Base-by-base conservation (phyloP, 352 stramenopile genomes). In the Globisporangium cederbergense region DNA sequence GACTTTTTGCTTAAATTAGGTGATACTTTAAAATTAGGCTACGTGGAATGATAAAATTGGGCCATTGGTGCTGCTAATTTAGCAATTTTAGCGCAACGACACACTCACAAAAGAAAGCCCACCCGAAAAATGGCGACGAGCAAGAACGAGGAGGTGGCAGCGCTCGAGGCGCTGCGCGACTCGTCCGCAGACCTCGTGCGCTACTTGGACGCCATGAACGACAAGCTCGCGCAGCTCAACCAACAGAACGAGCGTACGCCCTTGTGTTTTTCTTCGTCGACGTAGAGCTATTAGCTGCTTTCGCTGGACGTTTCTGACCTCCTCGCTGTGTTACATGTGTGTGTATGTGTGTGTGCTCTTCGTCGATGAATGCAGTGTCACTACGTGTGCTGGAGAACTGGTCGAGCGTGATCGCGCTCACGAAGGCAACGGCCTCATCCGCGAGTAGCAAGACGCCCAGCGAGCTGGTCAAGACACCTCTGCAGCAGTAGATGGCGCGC, bases 361-460 rank as follows among this genome's bases (percentile, higher is more conserved):
- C 36, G 9, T 42, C 9, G 5, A 22, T 22, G 53, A 4, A 20
- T 54, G 30, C 54, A 93, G 84, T 88, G 63, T 91, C 84, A 36
- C 70, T 93, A 36, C 84, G 82, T 5, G 84, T 93, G 61, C 66
- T 93, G 36, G 82, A 91, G 70, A 93, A 93, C 66, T 93, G 84
- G 84, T 88, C 81, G 5, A 91, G 84, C 59, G 84, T 91, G 56
- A 86, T 93, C 58, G 73, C 75, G 51, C 81, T 93, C 58, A 84
- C 83, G 34, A 93, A 87, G 64, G 68, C 86, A 34, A 76, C 78
- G 18, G 62, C 64, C 1, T 36, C 70, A 2, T 56, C 68, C 14
- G 20, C 55, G 28, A 70, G 65, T 22, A 80, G 71, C 40, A 81
- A 73, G 53, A 70, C 66, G 42, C 73, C 68, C 52, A 86, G 74